A percentile compares a stretch with the other conserved stretches of the same genome.
Conservation (phyloP, 306 rosid species). For the Acacia melanoxylon region DNA sequence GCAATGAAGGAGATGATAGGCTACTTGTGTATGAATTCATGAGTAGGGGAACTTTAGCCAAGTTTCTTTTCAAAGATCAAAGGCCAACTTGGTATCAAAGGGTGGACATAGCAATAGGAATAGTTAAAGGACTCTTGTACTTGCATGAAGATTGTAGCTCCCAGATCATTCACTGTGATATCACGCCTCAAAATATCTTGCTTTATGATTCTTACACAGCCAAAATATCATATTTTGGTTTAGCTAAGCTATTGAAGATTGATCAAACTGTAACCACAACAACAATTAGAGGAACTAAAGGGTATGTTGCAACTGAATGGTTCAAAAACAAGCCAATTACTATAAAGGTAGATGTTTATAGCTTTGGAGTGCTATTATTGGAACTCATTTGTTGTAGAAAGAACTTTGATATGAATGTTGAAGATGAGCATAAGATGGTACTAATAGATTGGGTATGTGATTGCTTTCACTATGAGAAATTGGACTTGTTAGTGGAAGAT, state of each 20-base stretch:
- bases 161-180: neutral
- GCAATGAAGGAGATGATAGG: constrained; percentile 15
- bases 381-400: neutral
- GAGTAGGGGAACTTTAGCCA: neutral
- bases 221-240: neutral
- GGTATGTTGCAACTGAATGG: neutral
- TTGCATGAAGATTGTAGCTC: neutral
- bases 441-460: neutral
- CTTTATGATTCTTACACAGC: neutral
- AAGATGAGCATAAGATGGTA: neutral
- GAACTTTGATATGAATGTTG: neutral
- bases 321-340: neutral
- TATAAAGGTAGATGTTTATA: neutral
- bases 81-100: neutral
- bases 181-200: neutral
- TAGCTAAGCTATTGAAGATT: neutral
- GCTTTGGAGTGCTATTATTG: neutral
- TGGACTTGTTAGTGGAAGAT: neutral
- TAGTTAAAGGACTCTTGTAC: neutral
- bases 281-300: neutral
- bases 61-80: neutral
- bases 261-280: neutral
- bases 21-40: neutral
- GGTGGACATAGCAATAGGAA: neutral
- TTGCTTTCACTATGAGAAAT: neutral